phyloP scores from a whole-genome alignment of 2,329 filamentous ascomycete species.

The Colletotrichum lindemuthianum region DNA sequence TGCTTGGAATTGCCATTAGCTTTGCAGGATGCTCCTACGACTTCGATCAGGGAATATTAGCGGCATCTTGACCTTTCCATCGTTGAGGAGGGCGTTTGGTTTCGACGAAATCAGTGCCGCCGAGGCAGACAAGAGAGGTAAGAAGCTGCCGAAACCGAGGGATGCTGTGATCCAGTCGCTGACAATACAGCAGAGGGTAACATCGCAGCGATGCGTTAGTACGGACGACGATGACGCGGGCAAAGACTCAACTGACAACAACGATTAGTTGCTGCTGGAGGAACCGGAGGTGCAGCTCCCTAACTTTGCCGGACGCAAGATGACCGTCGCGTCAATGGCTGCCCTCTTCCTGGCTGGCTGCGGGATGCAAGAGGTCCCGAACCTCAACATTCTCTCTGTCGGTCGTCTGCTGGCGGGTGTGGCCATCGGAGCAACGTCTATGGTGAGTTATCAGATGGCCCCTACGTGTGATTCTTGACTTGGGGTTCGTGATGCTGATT shows the following conservation, averaged over 20 bases:
- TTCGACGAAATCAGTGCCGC: slow-evolving; percentile 42
- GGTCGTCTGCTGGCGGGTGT: slow-evolving; percentile 50
- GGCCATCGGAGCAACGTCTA: slow-evolving; percentile 47
- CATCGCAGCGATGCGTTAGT: slow-evolving; percentile 46
- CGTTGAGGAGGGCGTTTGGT: slow-evolving; percentile 49
- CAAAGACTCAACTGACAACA: slow-evolving; percentile 12
- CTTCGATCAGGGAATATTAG: slow-evolving; percentile 52
- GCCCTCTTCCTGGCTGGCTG: slow-evolving; percentile 46
- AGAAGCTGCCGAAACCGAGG: background rate
- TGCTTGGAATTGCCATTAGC: slow-evolving; percentile 45
- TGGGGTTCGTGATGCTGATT: background rate
- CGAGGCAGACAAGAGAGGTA: slow-evolving; percentile 41
- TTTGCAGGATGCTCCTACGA: slow-evolving; percentile 52
- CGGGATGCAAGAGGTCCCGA: slow-evolving; percentile 48
- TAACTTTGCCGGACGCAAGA: slow-evolving; percentile 49
- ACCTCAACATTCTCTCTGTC: slow-evolving; percentile 47
- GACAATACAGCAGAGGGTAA: slow-evolving; percentile 39
- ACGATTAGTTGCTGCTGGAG: slow-evolving; percentile 46
- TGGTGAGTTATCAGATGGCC: slow-evolving; percentile 34
- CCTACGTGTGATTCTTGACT: background rate
- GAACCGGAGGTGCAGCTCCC: slow-evolving; percentile 48
- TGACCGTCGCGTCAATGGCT: slow-evolving; percentile 45
- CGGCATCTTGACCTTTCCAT: slow-evolving; percentile 48
- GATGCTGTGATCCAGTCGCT: background rate
- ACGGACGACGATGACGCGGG: rapidly evolving